phyloP scores from a whole-genome alignment of 78 protist genomes.

The Dictyostelium firmibasis region DNA sequence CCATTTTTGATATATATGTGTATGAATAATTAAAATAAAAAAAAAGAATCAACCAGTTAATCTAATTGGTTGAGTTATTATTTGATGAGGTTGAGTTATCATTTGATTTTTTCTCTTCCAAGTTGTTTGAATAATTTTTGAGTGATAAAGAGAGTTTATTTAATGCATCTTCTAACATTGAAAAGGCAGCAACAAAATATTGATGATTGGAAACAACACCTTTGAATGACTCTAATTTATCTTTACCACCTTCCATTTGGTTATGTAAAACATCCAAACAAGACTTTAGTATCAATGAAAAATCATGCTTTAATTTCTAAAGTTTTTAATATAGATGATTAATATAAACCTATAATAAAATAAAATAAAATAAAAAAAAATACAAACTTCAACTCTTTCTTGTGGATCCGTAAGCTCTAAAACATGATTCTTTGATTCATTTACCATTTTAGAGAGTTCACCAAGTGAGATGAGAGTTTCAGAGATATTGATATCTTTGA shows the following conservation, averaged over 20 bases:
- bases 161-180: not conserved
- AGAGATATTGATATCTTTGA: not conserved
- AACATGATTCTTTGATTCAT: constrained; percentile 15
- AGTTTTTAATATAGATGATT: not conserved
- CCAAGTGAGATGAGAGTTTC: constrained; percentile 12
- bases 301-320: not conserved
- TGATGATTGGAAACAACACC: not conserved
- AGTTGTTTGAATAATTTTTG: not conserved
- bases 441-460: constrained; percentile 34
- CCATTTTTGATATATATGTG: not conserved
- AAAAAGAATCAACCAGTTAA: not conserved
- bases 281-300: not conserved
- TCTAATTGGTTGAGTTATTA: not conserved
- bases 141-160: not conserved
- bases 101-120: not conserved
- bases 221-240: not conserved
- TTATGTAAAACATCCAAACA: not conserved
- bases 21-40: not conserved
- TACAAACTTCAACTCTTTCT: constrained; percentile 21
- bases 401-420: not conserved
- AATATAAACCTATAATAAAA: too few species aligned
- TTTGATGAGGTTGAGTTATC: not conserved
- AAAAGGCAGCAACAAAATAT: not conserved
- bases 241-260: not conserved
- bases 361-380: not conserved